These are phyloP conservation scores for Verticillium alfalfae DNA, from an alignment of 2,329 filamentous ascomycete genomes.

Conservation along the genomic window DNA sequence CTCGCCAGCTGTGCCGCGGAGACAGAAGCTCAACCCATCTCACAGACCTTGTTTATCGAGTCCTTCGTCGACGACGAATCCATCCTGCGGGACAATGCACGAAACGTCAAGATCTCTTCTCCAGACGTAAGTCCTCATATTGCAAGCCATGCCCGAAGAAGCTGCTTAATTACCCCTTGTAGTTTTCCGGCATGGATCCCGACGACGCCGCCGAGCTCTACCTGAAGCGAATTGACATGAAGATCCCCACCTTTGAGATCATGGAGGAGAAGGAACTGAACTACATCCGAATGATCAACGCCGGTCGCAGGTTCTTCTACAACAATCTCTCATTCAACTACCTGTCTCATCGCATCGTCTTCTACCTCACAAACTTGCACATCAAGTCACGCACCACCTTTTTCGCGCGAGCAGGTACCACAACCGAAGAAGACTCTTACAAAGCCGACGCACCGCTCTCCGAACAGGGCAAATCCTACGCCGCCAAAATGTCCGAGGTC, in stretches of 20 bases:
- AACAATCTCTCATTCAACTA: constrained; percentile 98
- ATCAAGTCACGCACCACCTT: constrained; percentile 94
- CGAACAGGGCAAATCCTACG: constrained; percentile 73
- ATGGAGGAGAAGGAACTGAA: constrained; percentile 94
- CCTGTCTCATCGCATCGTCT: constrained; percentile 92
- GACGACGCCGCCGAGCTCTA: constrained; percentile 92
- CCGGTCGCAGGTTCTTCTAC: constrained; percentile 85
- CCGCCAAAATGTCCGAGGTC: constrained; percentile 78
- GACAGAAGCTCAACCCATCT: neutral
- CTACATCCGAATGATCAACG: constrained; percentile 99
- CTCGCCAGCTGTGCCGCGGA: neutral
- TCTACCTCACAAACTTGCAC: constrained; percentile 95
- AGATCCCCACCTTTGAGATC: constrained; percentile 93
- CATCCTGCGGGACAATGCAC: constrained; percentile 93
- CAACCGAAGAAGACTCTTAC: constrained; percentile 84
- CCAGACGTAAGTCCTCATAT: constrained; percentile 63
- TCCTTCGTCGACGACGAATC: constrained; percentile 89
- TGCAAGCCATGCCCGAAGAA: neutral
- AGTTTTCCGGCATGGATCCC: constrained; percentile 88
- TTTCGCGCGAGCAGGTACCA: constrained; percentile 82
- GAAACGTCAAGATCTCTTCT: constrained; percentile 95
- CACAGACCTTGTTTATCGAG: constrained; percentile 91
- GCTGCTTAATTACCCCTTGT: constrained; percentile 10
- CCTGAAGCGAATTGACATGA: constrained; percentile 79
- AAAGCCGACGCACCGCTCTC: constrained; percentile 85